Conservation (phyloP, 2,329 filamentous ascomycete species). For the Chrysosphaeria jannelii region DNA sequence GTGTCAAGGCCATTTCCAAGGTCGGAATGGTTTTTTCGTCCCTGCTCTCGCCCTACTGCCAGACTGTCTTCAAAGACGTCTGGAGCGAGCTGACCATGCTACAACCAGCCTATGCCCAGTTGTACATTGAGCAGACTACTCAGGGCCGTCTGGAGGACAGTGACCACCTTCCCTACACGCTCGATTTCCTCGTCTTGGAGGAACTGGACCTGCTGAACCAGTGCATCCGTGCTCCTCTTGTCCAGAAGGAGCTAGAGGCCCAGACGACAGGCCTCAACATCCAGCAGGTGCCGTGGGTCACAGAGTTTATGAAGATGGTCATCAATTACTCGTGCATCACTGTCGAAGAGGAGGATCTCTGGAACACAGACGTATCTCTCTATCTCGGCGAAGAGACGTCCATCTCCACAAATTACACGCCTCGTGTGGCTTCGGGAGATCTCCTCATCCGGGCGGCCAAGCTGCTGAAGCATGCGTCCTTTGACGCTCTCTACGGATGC, state of each 20-base stretch:
- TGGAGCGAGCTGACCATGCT: constrained; percentile 66
- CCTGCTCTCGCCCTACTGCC: constrained; percentile 55
- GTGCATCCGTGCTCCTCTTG: constrained; percentile 61
- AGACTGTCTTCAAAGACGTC: constrained; percentile 53
- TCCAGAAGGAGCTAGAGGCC: constrained; percentile 72
- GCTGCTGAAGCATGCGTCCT: constrained; percentile 47
- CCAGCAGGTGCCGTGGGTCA: constrained; percentile 46
- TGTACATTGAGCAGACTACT: constrained; percentile 63
- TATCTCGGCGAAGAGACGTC: constrained; percentile 89
- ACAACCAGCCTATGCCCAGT: constrained; percentile 41
- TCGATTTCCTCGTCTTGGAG: constrained; percentile 80
- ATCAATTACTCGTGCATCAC: constrained; percentile 72
- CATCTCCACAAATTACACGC: constrained; percentile 85
- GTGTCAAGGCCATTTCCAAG: constrained; percentile 81
- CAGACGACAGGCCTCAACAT: constrained; percentile 18
- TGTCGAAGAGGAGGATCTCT: constrained; percentile 73
- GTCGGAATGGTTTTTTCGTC: constrained; percentile 60
- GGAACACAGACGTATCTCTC: constrained; percentile 89
- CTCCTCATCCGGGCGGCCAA: constrained; percentile 77
- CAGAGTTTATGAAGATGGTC: constrained; percentile 63
- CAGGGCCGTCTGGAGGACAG: constrained; percentile 74
- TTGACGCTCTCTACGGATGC: constrained; percentile 52
- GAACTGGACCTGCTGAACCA: constrained; percentile 87
- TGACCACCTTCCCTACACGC: constrained; percentile 73
- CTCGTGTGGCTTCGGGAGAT: constrained; percentile 74